Conservation (phyloP, 306 rosid genomes). For the Medicago ruthenica region DNA sequence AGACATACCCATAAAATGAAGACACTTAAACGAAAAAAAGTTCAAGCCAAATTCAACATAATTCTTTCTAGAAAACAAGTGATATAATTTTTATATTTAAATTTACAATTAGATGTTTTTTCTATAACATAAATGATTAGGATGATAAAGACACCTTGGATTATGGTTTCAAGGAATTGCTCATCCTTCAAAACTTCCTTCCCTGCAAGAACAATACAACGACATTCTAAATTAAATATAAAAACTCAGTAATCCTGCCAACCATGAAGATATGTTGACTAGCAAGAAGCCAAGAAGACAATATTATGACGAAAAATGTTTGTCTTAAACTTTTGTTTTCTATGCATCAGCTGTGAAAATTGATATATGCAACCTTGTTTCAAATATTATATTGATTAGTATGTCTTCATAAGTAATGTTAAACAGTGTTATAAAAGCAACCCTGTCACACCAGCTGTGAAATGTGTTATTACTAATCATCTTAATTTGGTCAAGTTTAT, state of each 20-base stretch:
- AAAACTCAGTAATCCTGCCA: conserved; percentile 22
- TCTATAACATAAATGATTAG: conserved; percentile 12
- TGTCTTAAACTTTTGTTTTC: conserved; percentile 11
- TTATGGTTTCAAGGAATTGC: conserved; percentile 82
- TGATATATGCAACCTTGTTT: conserved; percentile 9
- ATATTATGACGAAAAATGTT: conserved; percentile 8
- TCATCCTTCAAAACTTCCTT: conserved; percentile 76
- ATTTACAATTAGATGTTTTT: conserved; percentile 34
- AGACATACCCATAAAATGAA: conserved; percentile 2
- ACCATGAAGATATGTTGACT: conserved; percentile 26
- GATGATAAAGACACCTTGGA: conserved; percentile 66
- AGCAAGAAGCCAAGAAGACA: conserved; percentile 24
- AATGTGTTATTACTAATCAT: background rate
- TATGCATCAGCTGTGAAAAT: conserved; percentile 6
- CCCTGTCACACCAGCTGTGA: background rate
- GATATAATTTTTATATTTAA: conserved; percentile 16
- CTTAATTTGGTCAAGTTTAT: conserved; percentile 28
- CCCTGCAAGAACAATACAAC: conserved; percentile 59
- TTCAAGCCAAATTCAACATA: background rate
- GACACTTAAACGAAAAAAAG: background rate
- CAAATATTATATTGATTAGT: conserved; percentile 7
- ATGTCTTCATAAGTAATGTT: background rate
- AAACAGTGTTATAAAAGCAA: background rate
- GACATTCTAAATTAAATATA: conserved; percentile 22
- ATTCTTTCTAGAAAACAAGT: conserved; percentile 27